phyloP scores from a whole-genome alignment of 2,329 filamentous ascomycete species.

The Rhynchosporium agropyri region DNA sequence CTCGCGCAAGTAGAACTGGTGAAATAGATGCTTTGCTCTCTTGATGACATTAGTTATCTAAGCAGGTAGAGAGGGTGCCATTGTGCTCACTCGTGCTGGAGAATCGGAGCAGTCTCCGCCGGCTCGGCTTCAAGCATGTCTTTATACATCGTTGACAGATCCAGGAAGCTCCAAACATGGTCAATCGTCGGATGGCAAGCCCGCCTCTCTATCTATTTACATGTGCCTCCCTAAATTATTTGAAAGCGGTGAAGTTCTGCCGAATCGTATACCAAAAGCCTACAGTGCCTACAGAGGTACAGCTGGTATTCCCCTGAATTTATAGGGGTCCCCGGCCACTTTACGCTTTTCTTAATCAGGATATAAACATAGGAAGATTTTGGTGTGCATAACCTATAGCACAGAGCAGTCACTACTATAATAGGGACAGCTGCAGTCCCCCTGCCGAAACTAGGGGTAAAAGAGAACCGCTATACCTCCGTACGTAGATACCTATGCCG shows the following conservation, averaged over 20 bases:
- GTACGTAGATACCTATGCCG: no score
- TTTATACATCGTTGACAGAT: constrained; percentile 55
- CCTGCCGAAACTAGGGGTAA: no score
- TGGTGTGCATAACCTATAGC: no score
- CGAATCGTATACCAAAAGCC: constrained; percentile 8
- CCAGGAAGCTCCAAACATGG: constrained; percentile 50
- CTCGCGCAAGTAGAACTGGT: constrained; percentile 60
- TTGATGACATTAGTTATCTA: constrained; percentile 29
- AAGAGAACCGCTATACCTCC: no score
- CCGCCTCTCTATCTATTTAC: constrained; percentile 15
- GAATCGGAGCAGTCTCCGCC: constrained; percentile 43
- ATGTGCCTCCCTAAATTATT: constrained; percentile 17
- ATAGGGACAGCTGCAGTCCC: no score
- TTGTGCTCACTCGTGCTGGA: constrained; percentile 49
- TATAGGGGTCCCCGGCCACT: no score
- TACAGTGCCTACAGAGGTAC: no score
- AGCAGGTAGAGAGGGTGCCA: constrained; percentile 11
- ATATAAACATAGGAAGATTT: no score
- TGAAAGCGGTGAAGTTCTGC: constrained; percentile 7
- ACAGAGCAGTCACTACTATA: no score
- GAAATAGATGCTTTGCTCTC: constrained; percentile 45
- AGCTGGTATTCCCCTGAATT: no score
- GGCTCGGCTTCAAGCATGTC: constrained; percentile 35
- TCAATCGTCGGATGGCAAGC: constrained; percentile 24
- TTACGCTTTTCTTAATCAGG: no score